phyloP scores from a whole-genome alignment of 805 yeast genomes.

The Yarrowia bubula region DNA sequence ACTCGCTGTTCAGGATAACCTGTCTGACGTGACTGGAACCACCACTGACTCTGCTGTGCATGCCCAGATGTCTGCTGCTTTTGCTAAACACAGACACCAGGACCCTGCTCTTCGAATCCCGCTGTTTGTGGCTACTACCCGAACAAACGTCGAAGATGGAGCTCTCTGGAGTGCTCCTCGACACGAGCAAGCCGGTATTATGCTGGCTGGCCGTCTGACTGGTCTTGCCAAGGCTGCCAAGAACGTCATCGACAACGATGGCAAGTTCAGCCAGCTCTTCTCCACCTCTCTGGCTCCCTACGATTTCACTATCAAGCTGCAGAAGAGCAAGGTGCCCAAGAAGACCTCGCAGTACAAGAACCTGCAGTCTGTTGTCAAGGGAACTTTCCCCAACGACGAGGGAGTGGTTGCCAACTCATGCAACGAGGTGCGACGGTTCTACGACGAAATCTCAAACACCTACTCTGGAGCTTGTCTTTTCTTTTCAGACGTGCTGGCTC shows the following conservation, averaged over 20 bases:
- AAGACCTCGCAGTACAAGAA: conserved; percentile 42
- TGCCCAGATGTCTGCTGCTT: conserved; percentile 61
- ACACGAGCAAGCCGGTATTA: conserved; percentile 51
- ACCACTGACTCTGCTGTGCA: conserved; percentile 55
- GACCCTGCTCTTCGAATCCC: conserved; percentile 86
- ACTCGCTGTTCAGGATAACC: conserved; percentile 25
- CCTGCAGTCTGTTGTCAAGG: conserved; percentile 44
- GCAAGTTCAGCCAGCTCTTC: conserved; percentile 47
- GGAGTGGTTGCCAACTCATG: conserved; percentile 45
- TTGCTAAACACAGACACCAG: conserved; percentile 61
- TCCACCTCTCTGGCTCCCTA: conserved; percentile 82
- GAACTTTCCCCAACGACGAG: conserved; percentile 39
- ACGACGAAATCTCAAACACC: conserved; percentile 57
- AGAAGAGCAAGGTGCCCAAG: conserved; percentile 43
- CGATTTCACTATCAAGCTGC: conserved; percentile 70
- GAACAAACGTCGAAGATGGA: conserved; percentile 55
- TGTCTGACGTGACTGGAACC: conserved; percentile 39
- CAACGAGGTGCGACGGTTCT: conserved; percentile 63
- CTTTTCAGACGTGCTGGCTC: conserved; percentile 55
- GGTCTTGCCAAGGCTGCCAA: conserved; percentile 78
- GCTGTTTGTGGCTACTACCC: conserved; percentile 70
- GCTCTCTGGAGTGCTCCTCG: conserved; percentile 69
- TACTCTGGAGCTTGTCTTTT: conserved; percentile 69
- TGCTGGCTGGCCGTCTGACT: conserved; percentile 84
- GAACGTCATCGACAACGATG: conserved; percentile 35